Conservation (phyloP, 768 basidiomycete species). For the Botryobasidium botryosum region DNA sequence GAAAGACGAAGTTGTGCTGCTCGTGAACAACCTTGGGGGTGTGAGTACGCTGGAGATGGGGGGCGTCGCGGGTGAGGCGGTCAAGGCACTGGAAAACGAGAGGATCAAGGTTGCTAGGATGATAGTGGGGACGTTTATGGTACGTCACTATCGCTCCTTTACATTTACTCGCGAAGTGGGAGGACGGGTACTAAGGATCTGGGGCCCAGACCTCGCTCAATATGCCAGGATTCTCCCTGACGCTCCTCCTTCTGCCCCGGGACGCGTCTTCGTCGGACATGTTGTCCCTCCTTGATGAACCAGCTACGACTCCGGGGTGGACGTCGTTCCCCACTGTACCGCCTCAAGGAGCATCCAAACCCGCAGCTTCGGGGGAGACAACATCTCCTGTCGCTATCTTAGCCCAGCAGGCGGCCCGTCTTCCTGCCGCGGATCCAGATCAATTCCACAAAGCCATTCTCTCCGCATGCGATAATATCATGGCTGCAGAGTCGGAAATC, state of each 20-base stretch:
- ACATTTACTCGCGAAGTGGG: neutral
- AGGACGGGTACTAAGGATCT: constrained; percentile 4
- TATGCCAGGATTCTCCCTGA: constrained; percentile 85
- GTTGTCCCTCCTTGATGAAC: constrained; percentile 53
- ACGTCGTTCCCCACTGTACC: constrained; percentile 42
- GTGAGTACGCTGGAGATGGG: constrained; percentile 36
- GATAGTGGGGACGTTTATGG: constrained; percentile 77
- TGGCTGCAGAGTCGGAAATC: constrained; percentile 73
- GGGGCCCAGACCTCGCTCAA: constrained; percentile 60
- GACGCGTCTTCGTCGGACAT: constrained; percentile 24
- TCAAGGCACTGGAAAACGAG: constrained; percentile 16
- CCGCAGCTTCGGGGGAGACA: too few species aligned
- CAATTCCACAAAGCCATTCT: constrained; percentile 38
- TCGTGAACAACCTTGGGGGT: constrained; percentile 45
- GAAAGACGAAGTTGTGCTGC: constrained; percentile 51
- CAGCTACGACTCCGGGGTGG: constrained; percentile 64
- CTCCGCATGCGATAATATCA: constrained; percentile 45
- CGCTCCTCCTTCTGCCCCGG: constrained; percentile 56
- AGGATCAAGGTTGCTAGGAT: constrained; percentile 40
- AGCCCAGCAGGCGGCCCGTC: too few species aligned
- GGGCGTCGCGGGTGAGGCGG: constrained; percentile 20
- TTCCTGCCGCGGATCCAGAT: constrained; percentile 29
- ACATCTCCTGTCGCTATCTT: too few species aligned
- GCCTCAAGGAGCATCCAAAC: neutral
- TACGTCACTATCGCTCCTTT: constrained; percentile 17